phyloP scores from a whole-genome alignment of 306 rosid species.

The Glycine tomentella region DNA sequence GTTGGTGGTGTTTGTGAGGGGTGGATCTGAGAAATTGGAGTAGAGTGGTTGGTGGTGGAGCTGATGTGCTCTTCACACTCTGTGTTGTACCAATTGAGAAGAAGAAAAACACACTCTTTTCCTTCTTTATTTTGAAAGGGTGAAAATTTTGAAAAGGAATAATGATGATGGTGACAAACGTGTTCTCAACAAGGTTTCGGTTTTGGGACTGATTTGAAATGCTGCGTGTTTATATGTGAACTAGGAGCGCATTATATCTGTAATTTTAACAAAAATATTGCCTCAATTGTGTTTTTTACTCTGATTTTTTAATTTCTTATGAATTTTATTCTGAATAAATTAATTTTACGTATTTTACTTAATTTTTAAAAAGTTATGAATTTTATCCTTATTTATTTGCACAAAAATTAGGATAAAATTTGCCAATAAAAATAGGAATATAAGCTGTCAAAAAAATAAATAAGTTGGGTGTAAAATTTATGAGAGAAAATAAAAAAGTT shows the following conservation, averaged over 20 bases:
- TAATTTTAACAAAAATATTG: not conserved
- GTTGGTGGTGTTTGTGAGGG: constrained; percentile 23
- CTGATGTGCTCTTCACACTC: not conserved
- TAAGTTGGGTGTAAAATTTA: no score
- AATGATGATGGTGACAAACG: not conserved
- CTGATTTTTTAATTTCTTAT: no score
- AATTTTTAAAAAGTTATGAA: no score
- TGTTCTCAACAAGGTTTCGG: not conserved
- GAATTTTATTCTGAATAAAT: no score
- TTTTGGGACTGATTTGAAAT: not conserved
- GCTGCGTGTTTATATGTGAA: not conserved
- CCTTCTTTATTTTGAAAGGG: not conserved
- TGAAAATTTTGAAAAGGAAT: not conserved
- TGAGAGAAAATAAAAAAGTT: no score
- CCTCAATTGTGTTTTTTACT: no score
- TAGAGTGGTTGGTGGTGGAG: not conserved
- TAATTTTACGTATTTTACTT: no score
- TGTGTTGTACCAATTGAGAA: not conserved
- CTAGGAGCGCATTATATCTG: not conserved
- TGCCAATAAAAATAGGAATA: no score
- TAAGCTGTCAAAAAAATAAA: no score
- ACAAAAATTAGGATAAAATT: no score
- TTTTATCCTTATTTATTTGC: no score
- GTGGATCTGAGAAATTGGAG: constrained; percentile 42
- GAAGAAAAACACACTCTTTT: not conserved